Base-by-base conservation (phyloP, 805 yeast species). In the Lipomyces kockii region DNA sequence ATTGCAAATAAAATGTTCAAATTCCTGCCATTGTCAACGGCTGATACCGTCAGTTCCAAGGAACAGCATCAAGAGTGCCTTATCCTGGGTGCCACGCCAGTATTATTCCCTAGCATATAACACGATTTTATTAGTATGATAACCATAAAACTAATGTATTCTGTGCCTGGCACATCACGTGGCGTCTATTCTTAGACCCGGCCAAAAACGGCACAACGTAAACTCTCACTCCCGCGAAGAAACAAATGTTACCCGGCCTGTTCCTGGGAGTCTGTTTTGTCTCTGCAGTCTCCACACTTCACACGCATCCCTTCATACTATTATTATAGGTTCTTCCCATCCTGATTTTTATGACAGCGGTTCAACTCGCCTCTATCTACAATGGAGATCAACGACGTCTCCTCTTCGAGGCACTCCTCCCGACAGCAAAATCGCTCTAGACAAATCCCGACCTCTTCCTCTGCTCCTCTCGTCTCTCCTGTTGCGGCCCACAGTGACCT, bases 391-490 rank as follows among this genome's bases (percentile, higher is more conserved):
- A 8, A 43, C 49, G 49, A 43, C 49, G 49, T 17, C 49, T 43
- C 49, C 49, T n/a, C 22, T 43, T n/a, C 49, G 49, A 22, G n/a
- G 22, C 49, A 8, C 8, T 7, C 22, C 9, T 0, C 3, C 22
- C 20, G 49, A 17, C 49, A n/a, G 22, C 49, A 17, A 17, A n/a
- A n/a, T 43, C 49, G 49, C 11, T 5, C 20, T 7, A 17, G 49
- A 17, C 49, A 43, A n/a, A 64, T 66, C 37, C 61, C 64, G 9
- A n/a, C 57, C 52, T 68, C 71, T 5, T 29, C 71, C 34, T 61
- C 68, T 4, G 71, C 67, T 8, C 71, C 69, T 14, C 63, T 53
- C n/a, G 49, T 68, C 17, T 62, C 56, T 51, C 29, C 54, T 12
- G 57, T 62, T 12, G 62, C 27, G 25, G 17, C 14, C 53, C 22